Percentiles rank a stretch among this genome's conserved stretches.
phyloP scores from a whole-genome alignment of 164 flowering plant genomes.

The Saururus chinensis region DNA sequence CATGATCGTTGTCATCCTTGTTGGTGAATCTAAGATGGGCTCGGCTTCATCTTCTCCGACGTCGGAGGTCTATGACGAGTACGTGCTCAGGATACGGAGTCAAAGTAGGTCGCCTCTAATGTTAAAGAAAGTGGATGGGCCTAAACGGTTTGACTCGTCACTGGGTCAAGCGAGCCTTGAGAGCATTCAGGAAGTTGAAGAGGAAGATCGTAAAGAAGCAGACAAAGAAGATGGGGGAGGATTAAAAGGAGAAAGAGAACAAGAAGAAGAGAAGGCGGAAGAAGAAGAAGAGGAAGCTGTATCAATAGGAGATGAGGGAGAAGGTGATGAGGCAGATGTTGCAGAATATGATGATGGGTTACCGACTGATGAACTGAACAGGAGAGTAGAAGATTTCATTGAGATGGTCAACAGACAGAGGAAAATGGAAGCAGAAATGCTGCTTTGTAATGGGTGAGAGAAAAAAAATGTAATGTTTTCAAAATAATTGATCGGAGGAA shows the following conservation, averaged over 20 bases:
- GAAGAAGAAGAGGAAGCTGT: conserved; percentile 4
- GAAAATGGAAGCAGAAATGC: conserved; percentile 40
- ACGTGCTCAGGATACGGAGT: conserved; percentile 13
- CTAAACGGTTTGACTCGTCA: conserved; percentile 3
- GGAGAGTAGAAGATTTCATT: conserved; percentile 62
- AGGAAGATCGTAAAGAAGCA: conserved; percentile 6
- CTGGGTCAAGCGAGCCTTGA: conserved; percentile 4
- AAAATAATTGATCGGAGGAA: neutral
- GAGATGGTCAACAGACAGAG: conserved; percentile 51
- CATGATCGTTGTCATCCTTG: conserved; percentile 39
- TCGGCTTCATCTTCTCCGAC: conserved; percentile 18
- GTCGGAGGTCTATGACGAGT: conserved; percentile 28
- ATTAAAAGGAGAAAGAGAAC: conserved; percentile 3
- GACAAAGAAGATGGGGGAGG: conserved; percentile 2
- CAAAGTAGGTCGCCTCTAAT: conserved; percentile 6
- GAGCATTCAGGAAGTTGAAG: conserved; percentile 1
- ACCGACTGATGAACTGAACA: conserved; percentile 38
- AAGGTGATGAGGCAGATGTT: neutral
- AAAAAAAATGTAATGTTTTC: neutral
- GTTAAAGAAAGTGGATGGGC: conserved; percentile 6
- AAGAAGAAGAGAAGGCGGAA: conserved; percentile 3
- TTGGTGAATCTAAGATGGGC: conserved; percentile 43
- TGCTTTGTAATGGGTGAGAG: conserved; percentile 9
- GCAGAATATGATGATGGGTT: conserved; percentile 19
- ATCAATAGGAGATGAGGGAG: conserved; percentile 4